Percentiles rank a stretch among this genome's conserved stretches.
Evolutionary conservation across 257 asterid genomes (phyloP).

Genomic region (Verbena officinalis): DNA sequence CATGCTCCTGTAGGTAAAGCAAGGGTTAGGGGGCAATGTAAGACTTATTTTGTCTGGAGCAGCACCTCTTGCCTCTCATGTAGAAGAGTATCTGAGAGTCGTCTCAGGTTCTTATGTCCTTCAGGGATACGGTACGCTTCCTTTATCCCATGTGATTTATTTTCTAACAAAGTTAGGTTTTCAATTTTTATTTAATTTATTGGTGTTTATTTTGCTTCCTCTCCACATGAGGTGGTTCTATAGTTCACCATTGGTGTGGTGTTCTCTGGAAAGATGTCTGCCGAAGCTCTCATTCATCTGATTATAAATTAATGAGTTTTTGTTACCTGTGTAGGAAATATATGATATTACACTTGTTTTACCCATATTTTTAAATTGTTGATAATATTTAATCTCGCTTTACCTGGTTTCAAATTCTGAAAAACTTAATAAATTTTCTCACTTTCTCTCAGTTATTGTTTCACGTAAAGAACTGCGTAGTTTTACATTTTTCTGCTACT

Average conservation of each 20-base stretch:
- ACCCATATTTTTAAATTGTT: background rate
- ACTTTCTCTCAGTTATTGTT: background rate
- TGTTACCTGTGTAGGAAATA: conserved; percentile 8
- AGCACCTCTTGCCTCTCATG: conserved; percentile 96
- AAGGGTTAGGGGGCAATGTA: conserved; percentile 92
- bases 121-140: conserved; percentile 90
- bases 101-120: conserved; percentile 81
- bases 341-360: background rate
- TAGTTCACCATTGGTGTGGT: conserved; percentile 12
- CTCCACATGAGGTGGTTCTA: conserved; percentile 7
- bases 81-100: conserved; percentile 86
- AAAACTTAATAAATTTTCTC: background rate
- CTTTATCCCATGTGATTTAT: conserved; percentile 15
- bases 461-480: background rate
- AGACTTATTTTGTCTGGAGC: conserved; percentile 94
- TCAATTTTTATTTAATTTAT: background rate
- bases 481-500: background rate
- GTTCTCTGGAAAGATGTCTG: conserved; percentile 16
- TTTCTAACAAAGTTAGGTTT: background rate
- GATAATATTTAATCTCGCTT: background rate
- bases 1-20: conserved; percentile 65
- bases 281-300: conserved; percentile 13
- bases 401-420: conserved; percentile 6
- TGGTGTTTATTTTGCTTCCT: background rate
- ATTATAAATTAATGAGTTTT: conserved; percentile 13